Percentiles rank a stretch among this genome's conserved stretches.
Conservation (phyloP, 768 basidiomycete species). For the Lactarius hatsudake region DNA sequence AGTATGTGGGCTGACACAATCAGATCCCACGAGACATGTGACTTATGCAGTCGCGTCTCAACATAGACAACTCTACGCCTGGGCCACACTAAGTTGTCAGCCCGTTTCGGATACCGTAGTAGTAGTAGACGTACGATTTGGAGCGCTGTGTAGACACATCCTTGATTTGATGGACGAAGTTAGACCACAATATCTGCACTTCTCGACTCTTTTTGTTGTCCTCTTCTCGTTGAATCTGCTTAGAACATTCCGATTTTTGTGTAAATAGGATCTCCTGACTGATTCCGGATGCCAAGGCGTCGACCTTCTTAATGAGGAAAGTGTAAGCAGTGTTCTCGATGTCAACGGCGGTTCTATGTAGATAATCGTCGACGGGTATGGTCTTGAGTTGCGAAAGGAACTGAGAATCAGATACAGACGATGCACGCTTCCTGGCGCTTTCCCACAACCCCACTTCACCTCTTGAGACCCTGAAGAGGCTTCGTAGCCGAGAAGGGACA, state of each 20-base stretch:
- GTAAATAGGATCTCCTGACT: not conserved
- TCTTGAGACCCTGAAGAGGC: not conserved
- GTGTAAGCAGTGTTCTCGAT: not conserved
- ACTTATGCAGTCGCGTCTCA: too few relatives aligned
- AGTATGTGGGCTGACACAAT: too few relatives aligned
- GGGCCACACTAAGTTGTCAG: not conserved
- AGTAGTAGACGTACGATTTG: constrained; percentile 3
- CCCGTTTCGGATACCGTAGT: not conserved
- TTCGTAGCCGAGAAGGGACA: not conserved
- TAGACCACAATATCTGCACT: not conserved
- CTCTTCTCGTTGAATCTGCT: constrained; percentile 12
- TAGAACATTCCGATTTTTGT: constrained; percentile 15
- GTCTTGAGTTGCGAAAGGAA: constrained; percentile 17
- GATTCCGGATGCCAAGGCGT: not conserved
- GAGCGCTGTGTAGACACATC: constrained; percentile 1
- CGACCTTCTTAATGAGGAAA: constrained; percentile 8
- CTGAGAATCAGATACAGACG: not conserved
- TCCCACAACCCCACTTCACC: constrained; percentile 6
- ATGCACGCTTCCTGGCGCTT: not conserved
- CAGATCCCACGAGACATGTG: too few relatives aligned
- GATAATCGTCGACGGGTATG: not conserved
- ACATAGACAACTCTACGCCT: not conserved
- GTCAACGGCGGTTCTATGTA: not conserved
- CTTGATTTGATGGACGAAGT: constrained; percentile 10
- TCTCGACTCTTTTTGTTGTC: too few relatives aligned